These are phyloP conservation scores for Narthecium ossifragum DNA, from an alignment of 106 monocot genomes.

Conservation along the genomic window DNA sequence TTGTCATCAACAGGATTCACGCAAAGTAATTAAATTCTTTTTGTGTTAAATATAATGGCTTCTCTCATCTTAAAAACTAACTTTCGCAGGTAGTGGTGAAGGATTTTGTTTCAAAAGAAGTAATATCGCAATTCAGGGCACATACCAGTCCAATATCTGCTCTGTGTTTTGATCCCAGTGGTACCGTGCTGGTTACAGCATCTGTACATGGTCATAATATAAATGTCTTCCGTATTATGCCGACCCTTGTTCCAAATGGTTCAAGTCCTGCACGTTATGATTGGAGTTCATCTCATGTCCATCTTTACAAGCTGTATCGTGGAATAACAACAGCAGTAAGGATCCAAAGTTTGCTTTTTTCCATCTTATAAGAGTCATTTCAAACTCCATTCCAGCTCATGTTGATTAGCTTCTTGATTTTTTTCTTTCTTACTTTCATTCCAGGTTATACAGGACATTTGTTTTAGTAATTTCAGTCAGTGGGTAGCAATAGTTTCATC, in stretches of 20 bases:
- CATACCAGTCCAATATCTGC: constrained; percentile 94
- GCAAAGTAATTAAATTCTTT: too few relatives aligned
- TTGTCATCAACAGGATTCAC: too few relatives aligned
- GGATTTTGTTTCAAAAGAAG: constrained; percentile 75
- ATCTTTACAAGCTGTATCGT: constrained; percentile 95
- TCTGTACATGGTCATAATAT: constrained; percentile 92
- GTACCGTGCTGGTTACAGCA: constrained; percentile 88
- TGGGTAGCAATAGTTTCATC: constrained; percentile 93
- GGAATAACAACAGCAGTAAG: constrained; percentile 91
- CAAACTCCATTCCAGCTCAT: neutral
- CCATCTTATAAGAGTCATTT: neutral
- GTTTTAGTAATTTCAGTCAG: constrained; percentile 87
- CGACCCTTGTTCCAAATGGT: constrained; percentile 39
- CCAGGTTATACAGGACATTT: constrained; percentile 90
- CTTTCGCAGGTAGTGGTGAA: constrained; percentile 76
- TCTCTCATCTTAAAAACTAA: too few relatives aligned
- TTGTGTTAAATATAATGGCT: too few relatives aligned
- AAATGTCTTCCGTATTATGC: constrained; percentile 92
- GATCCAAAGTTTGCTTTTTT: neutral
- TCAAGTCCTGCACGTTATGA: constrained; percentile 56
- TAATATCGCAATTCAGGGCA: constrained; percentile 92
- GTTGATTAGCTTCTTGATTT: neutral
- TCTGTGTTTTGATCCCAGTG: constrained; percentile 96
- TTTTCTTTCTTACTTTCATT: constrained; percentile 5
- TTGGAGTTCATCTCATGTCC: constrained; percentile 82